These are phyloP conservation scores for Pyrrhoderma noxium DNA, from an alignment of 1,284 basidiomycete species.

Conservation along the genomic window DNA sequence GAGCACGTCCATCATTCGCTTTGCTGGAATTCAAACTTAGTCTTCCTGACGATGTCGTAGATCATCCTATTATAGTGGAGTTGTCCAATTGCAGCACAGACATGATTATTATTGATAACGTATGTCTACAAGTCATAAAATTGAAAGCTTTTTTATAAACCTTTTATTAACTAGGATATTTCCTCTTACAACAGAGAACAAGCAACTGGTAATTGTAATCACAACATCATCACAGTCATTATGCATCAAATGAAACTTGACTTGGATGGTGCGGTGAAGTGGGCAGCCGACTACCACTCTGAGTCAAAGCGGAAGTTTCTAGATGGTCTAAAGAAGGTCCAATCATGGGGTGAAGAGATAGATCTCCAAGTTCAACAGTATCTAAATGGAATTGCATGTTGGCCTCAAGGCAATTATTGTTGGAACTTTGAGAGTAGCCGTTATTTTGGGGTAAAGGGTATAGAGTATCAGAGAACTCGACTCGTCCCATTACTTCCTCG, in stretches of 20 bases:
- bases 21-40: neutral
- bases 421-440: conserved; percentile 36
- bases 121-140: too few species aligned
- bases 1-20: too few species aligned
- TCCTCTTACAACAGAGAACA: conserved; percentile 1
- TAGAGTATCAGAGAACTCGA: conserved; percentile 23
- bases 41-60: neutral
- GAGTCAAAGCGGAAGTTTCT: neutral
- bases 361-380: conserved; percentile 29
- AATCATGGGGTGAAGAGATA: conserved; percentile 26
- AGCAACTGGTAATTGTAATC: neutral
- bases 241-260: conserved; percentile 1
- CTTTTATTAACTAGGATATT: conserved; percentile 1
- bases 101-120: neutral
- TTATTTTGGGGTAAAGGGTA: conserved; percentile 34
- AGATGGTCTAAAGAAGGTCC: conserved; percentile 24
- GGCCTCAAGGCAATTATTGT: conserved; percentile 34
- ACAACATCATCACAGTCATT: conserved; percentile 5
- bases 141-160: neutral
- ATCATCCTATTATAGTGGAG: neutral
- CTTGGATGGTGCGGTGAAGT: neutral
- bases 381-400: conserved; percentile 35
- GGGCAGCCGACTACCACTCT: neutral
- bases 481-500: neutral
- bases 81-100: neutral